These are phyloP conservation scores for Penicillium arizonense DNA, from an alignment of 495 filamentous ascomycete genomes.

Conservation along the genomic window DNA sequence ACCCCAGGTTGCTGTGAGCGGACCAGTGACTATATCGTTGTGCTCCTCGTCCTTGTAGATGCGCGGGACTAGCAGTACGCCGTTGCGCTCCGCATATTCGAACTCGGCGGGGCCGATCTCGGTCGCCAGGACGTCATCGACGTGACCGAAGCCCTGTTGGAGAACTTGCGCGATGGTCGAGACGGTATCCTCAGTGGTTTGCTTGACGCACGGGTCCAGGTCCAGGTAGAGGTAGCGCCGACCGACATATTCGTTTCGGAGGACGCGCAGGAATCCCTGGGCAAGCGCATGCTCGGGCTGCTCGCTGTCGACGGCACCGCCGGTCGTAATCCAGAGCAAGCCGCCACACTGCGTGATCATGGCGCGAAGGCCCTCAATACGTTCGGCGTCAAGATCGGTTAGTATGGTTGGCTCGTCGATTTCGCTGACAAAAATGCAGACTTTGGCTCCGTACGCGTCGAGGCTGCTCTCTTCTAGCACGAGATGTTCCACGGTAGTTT, in stretches of 20 bases:
- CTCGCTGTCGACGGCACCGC: slow-evolving; percentile 12
- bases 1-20: neutral
- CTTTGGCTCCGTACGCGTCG: no score
- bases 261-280: slow-evolving; percentile 19
- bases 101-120: neutral
- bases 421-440: slow-evolving; percentile 30
- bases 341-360: slow-evolving; percentile 8
- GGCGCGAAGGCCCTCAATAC: slow-evolving; percentile 5
- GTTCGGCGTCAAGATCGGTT: slow-evolving; percentile 8
- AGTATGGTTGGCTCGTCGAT: slow-evolving; percentile 26
- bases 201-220: slow-evolving; percentile 12
- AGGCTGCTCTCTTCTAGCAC: no score
- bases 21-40: neutral
- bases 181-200: no score
- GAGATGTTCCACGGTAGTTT: no score
- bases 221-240: slow-evolving; percentile 14
- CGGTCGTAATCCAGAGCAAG: slow-evolving; percentile 24
- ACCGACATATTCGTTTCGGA: slow-evolving; percentile 18
- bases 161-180: neutral
- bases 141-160: neutral
- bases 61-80: slow-evolving; percentile 27
- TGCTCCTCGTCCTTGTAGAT: slow-evolving; percentile 10
- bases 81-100: slow-evolving; percentile 29
- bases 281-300: slow-evolving; percentile 3
- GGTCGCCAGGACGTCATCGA: neutral